Base-by-base conservation (phyloP, 768 basidiomycete species). In the Clathrus columnatus region DNA sequence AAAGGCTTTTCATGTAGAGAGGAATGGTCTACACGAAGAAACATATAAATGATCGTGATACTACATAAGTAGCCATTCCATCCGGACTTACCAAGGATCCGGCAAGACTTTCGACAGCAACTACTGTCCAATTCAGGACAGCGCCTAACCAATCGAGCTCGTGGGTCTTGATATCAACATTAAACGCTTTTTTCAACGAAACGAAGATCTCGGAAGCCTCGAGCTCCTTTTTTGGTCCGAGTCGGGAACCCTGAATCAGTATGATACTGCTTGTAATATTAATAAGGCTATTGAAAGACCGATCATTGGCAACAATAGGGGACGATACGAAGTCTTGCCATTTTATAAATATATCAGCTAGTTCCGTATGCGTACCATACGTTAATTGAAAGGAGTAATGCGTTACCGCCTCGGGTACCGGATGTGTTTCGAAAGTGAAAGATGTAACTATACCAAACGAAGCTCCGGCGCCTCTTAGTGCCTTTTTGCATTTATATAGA, bases 381-480 rank as follows among this genome's bases (percentile, higher is more conserved):
- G 11, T 36, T 14, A 36, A 14, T 11, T 36, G 36, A n/a, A 36
- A 36, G 2, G 36, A 5, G 36, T 36, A 36, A n/a, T 36, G 36
- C 36, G 60, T 48, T 10, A 59, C 58, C 28, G 16, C 59, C 4
- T 61, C 24, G 0, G 70, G 69, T 5, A 56, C 62, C 2, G 62
- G 62, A 53, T 60, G 61, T 1, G 69, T 69, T 23, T 61, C 29
- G 24, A 68, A 36, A 48, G 62, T 59, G 47, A 62, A 69, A 18
- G 59, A 57, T 23, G 67, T 68, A 27, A 67, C 55, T 59, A 71
- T 64, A n/a, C 62, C 68, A 36, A 63, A 70, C 1, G 63, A 64
- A 5, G 68, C 64, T 1, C 61, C 68, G 1, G 67, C 65, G 14
- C 69, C 67, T 45, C 65, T 61, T 14, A 68, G 54, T 1, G 65